Base-by-base conservation (phyloP, 2,329 filamentous ascomycete species). In the Neoascochyta sp. region DNA sequence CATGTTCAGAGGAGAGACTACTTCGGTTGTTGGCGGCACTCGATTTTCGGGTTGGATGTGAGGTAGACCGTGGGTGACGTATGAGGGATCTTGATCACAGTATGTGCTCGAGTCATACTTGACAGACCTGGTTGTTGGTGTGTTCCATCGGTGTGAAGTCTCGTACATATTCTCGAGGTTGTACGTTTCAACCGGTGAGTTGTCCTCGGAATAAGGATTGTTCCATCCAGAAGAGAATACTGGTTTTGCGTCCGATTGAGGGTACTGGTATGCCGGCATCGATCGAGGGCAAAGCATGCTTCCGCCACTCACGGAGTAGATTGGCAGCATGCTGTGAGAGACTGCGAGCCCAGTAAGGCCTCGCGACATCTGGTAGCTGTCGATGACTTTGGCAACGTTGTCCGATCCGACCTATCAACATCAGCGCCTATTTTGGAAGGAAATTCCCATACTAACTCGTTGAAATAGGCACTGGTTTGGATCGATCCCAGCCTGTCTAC, bases 381-480 rank as follows among this genome's bases (percentile, higher is more conserved):
- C 45, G 4, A 57, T 44, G 16, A 57, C 44, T 23, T 50, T 53
- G 6, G 44, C 27, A 5, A 48, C 42, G 12, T 49, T 34, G 18
- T 47, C 47, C 11, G 58, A 60, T n/a, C 59, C 59, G 19, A 62
- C 58, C 58, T 62, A 21, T 2, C 5, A 7, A 8, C 9, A 16
- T 54, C 20, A 55, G 37, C 18, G 19, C 8, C 18, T n/a, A 14
- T n/a, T 11, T 5, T n/a, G 9, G n/a, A 9, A 11, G 9, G 9
- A 17, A 6, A 5, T 16, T 9, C 7, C 7, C 7, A 13, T 5
- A 27, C 45, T 32, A 42, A 94, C 90, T 63, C 90, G 76, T 42
- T 93, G 69, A 54, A 94, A 95, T 34, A 81, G 76, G 58, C 90
- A 95, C 5, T 73, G 53, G 3, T 47, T 59, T 29, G 66, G 68